phyloP scores from a whole-genome alignment of 805 yeast genomes.

The Candida maris region DNA sequence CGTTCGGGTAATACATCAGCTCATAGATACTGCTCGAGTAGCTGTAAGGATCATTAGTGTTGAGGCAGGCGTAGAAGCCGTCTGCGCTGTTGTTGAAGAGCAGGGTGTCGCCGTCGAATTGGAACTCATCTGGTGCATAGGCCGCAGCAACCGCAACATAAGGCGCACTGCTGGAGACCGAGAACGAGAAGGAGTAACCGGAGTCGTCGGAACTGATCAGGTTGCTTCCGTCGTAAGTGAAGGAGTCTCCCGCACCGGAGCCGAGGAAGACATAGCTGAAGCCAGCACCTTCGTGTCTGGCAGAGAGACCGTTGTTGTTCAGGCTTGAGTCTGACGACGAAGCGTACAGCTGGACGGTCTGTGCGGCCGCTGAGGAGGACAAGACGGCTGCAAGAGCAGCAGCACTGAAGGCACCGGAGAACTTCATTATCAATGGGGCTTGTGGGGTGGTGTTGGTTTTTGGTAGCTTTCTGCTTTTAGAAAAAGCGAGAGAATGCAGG shows the following conservation, averaged over 20 bases:
- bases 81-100: constrained; percentile 25
- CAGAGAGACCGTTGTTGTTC: constrained; percentile 28
- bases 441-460: too few species aligned
- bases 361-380: constrained; percentile 8
- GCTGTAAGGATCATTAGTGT: constrained; percentile 40
- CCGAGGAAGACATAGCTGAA: constrained; percentile 38
- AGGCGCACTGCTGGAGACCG: constrained; percentile 4
- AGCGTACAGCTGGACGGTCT: constrained; percentile 19
- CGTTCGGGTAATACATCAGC: constrained; percentile 24
- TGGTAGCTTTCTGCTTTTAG: too few species aligned
- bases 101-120: constrained; percentile 20
- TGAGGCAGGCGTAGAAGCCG: constrained; percentile 37
- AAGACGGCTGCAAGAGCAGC: constrained; percentile 3
- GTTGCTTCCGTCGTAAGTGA: constrained; percentile 19
- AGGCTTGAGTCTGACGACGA: constrained; percentile 25
- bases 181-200: background rate
- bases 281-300: constrained; percentile 46
- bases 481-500: too few species aligned
- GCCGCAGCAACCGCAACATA: constrained; percentile 6
- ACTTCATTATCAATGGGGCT: constrained; percentile 11
- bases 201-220: constrained; percentile 2
- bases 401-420: constrained; percentile 7
- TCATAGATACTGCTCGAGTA: constrained; percentile 29
- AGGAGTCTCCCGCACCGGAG: constrained; percentile 14
- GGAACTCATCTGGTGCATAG: constrained; percentile 7